Conservation (phyloP, 495 filamentous ascomycete species). For the Neurospora sp. region DNA sequence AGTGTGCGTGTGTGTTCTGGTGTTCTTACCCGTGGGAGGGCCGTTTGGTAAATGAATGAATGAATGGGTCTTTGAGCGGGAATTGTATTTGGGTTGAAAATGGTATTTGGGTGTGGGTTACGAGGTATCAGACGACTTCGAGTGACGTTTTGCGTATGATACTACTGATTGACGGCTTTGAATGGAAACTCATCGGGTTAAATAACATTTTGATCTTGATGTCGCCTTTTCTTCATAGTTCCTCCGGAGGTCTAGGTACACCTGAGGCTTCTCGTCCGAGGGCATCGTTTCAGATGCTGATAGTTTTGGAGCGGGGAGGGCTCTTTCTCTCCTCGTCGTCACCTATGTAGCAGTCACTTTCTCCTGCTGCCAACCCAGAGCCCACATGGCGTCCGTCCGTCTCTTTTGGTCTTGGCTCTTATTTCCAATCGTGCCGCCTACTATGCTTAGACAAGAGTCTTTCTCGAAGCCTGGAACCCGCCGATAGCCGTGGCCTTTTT, state of each 20-base stretch:
- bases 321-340: neutral
- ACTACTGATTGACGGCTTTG: neutral
- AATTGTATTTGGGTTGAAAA: neutral
- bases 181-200: neutral
- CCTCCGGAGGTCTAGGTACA: neutral
- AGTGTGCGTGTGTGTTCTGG: neutral
- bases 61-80: neutral
- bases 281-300: neutral
- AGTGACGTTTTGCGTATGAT: neutral
- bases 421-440: neutral
- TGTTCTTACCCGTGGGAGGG: neutral
- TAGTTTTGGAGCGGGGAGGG: neutral
- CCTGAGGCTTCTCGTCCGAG: neutral
- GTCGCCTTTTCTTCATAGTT: neutral
- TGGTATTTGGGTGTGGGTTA: neutral
- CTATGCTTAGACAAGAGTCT: neutral
- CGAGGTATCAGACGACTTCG: neutral
- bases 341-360: neutral
- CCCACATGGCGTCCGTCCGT: neutral
- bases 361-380: neutral
- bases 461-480: neutral
- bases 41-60: neutral
- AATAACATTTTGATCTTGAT: neutral
- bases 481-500: neutral
- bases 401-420: neutral